Evolutionary conservation across 2,329 filamentous ascomycete species (phyloP).

Genomic region (Phoma herbarum): DNA sequence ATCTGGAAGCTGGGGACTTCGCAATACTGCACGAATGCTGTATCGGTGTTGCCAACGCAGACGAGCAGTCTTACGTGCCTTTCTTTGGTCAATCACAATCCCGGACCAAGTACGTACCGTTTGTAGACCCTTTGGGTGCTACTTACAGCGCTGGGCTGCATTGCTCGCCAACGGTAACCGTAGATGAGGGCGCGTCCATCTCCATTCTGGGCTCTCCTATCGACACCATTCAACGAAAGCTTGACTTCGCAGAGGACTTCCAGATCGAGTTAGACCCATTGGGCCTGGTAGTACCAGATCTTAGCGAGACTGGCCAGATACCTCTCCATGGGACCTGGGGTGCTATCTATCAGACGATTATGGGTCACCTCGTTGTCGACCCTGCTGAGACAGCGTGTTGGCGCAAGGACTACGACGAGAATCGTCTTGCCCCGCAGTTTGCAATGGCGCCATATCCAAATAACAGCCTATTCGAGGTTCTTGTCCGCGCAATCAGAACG

Average conservation of each 20-base stretch:
- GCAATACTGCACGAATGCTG: constrained; percentile 20
- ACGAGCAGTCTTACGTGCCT: constrained; percentile 15
- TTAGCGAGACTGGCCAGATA: neutral
- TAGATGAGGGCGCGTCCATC: neutral
- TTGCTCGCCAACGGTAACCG: neutral
- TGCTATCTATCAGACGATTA: constrained; percentile 15
- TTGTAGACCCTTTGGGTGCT: constrained; percentile 1
- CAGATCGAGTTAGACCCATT: constrained; percentile 1
- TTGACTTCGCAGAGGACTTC: constrained; percentile 10
- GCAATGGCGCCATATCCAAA: constrained; percentile 8
- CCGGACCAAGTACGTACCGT: constrained; percentile 4
- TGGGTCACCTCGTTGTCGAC: constrained; percentile 1
- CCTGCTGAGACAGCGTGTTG: neutral
- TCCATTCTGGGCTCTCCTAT: constrained; percentile 8
- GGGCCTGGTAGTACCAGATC: neutral
- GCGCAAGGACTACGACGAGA: constrained; percentile 18
- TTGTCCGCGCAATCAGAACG: constrained; percentile 11
- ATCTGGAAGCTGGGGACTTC: constrained; percentile 14
- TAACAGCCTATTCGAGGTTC: constrained; percentile 14
- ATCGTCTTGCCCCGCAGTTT: constrained; percentile 9
- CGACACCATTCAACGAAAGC: constrained; percentile 10
- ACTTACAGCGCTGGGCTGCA: constrained; percentile 17
- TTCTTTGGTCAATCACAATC: constrained; percentile 17
- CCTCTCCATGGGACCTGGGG: constrained; percentile 20
- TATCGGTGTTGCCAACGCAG: constrained; percentile 11